phyloP scores from a whole-genome alignment of 2,329 filamentous ascomycete genomes.

The Dendryphion nanum region DNA sequence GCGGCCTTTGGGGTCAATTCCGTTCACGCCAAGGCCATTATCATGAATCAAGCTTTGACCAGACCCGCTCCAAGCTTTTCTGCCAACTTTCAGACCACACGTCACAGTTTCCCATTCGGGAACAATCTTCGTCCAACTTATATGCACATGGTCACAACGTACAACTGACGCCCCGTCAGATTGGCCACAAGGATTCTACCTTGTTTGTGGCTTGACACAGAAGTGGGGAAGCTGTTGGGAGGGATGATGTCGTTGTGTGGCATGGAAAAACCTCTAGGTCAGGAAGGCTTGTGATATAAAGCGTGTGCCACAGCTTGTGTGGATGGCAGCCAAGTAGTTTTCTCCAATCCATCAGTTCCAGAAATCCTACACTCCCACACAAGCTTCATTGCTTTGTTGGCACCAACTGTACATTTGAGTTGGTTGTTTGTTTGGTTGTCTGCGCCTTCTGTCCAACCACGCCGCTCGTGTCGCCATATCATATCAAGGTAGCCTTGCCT shows the following conservation, averaged over 20 bases:
- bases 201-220: slow-evolving; percentile 28
- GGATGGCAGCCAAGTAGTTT: too few species aligned
- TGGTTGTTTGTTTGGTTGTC: slow-evolving; percentile 5
- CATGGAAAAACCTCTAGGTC: too few species aligned
- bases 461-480: too few species aligned
- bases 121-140: slow-evolving; percentile 8
- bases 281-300: too few species aligned
- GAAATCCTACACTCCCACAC: too few species aligned
- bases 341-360: too few species aligned
- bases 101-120: slow-evolving; percentile 8
- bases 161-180: slow-evolving; percentile 1
- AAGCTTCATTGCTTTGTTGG: neutral
- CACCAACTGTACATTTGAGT: slow-evolving; percentile 1
- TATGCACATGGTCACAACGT: neutral
- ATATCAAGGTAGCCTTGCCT: too few species aligned
- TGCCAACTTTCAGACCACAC: slow-evolving; percentile 5
- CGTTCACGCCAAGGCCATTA: neutral
- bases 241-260: slow-evolving; percentile 17
- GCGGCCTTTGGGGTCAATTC: too few species aligned
- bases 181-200: slow-evolving; percentile 17
- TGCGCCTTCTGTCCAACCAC: neutral
- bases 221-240: slow-evolving; percentile 2
- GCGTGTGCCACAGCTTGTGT: too few species aligned
- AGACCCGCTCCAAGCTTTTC: slow-evolving; percentile 9
- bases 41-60: slow-evolving; percentile 7